Base-by-base conservation (phyloP, 1,139 yeast genomes). In the Candida mesenterica region DNA sequence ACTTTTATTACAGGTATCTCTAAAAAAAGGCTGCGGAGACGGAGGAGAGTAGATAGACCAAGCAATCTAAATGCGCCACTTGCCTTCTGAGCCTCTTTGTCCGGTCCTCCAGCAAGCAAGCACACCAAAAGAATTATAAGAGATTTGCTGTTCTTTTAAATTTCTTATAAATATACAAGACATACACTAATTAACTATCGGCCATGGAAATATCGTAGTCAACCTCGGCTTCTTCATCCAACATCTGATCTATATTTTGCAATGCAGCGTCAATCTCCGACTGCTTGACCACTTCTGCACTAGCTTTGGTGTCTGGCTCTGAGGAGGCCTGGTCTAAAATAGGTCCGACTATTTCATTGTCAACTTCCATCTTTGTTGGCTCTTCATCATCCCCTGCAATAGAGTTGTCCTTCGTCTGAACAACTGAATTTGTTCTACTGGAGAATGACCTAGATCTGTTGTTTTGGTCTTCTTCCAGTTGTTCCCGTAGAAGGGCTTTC, bases 201-300 rank as follows among this genome's bases (percentile, higher is more conserved):
- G 39, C 42, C 54, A 55, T 50, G 6, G 57, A 49, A 12, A 65
- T 51, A 30, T 65, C 64, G 43, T 68, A 67, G 17, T 66, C 68
- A 5, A 64, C 68, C n/a, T 61, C 55, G n/a, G 63, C 72, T 39
- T 65, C 74, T 18, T 59, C 67, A 2, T 63, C 70, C 14, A 68
- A 50, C 40, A 66, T 41, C 29, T 59, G 51, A 37, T 68, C 74
- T 24, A 68, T 68, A 24, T 62, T 58, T 22, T 55, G 46, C 26
- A 62, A 43, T 15, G 54, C 55, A 7, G 46, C 50, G 22, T 55
- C 47, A n/a, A 50, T 39, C 20, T 45, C 39, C 17, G 35, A 31
- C 12, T 32, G 36, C 25, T 39, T 36, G 15, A 29, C 38, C 14
- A 39, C 24, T 5, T 28, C 30, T 4, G 25, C 32, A 2, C 16